Evolutionary conservation across 495 filamentous ascomycete genomes (phyloP).

Genomic region (Tuber calosporum): DNA sequence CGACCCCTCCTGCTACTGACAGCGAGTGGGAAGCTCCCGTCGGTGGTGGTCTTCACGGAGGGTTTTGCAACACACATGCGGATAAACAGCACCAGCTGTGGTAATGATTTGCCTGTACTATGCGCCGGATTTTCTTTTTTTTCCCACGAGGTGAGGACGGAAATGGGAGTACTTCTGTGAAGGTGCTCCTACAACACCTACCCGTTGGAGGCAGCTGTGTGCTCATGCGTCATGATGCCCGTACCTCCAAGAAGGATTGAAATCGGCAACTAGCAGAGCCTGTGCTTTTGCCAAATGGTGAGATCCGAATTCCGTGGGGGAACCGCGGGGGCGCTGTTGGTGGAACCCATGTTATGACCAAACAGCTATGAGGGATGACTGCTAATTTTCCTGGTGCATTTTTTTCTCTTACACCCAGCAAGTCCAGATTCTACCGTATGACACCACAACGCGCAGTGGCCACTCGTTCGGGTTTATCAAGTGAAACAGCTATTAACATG

Average conservation of each 20-base stretch:
- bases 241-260: background rate
- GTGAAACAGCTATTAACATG: background rate
- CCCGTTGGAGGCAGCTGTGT: background rate
- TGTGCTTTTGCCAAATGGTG: background rate
- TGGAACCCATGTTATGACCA: background rate
- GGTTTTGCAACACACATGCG: background rate
- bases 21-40: background rate
- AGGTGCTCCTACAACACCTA: background rate
- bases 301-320: background rate
- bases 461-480: background rate
- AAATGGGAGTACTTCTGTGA: background rate
- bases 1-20: background rate
- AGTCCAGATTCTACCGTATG: background rate
- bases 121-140: background rate
- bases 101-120: background rate
- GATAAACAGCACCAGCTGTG: background rate
- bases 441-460: background rate
- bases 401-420: background rate
- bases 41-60: background rate
- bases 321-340: background rate
- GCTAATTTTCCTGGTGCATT: background rate
- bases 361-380: background rate
- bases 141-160: background rate
- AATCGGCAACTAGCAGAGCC: background rate
- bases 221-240: background rate